Conservation (phyloP, 805 yeast species). For the Spencermartinsiella europaea region DNA sequence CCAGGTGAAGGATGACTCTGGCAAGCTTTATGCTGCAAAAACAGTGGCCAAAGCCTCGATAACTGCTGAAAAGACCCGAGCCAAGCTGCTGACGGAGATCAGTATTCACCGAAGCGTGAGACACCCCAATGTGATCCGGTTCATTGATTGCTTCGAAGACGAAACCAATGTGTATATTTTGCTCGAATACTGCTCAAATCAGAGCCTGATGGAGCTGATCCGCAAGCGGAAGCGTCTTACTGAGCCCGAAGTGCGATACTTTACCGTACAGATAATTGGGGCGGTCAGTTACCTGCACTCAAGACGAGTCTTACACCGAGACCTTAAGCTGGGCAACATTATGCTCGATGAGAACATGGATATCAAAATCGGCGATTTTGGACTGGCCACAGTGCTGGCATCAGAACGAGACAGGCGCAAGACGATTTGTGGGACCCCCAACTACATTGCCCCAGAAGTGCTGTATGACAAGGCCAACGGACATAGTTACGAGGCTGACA, state of each 20-base stretch:
- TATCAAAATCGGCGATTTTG: constrained; percentile 95
- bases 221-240: constrained; percentile 77
- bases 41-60: constrained; percentile 96
- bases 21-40: constrained; percentile 88
- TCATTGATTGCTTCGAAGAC: constrained; percentile 95
- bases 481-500: constrained; percentile 90
- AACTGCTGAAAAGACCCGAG: constrained; percentile 81
- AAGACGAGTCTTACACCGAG: constrained; percentile 91
- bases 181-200: constrained; percentile 87
- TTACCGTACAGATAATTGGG: constrained; percentile 88
- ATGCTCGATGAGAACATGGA: constrained; percentile 93
- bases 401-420: constrained; percentile 68
- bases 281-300: constrained; percentile 91
- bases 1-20: constrained; percentile 85
- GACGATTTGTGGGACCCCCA: constrained; percentile 98
- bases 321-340: constrained; percentile 90
- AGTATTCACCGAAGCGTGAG: constrained; percentile 87
- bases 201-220: constrained; percentile 78
- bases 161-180: constrained; percentile 89
- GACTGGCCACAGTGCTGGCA: constrained; percentile 91
- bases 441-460: constrained; percentile 97
- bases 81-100: constrained; percentile 77
- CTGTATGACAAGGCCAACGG: constrained; percentile 79
- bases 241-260: constrained; percentile 87
- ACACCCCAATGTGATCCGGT: constrained; percentile 87